Conservation (phyloP, 345 rosid genomes). For the Triadica sebifera region DNA sequence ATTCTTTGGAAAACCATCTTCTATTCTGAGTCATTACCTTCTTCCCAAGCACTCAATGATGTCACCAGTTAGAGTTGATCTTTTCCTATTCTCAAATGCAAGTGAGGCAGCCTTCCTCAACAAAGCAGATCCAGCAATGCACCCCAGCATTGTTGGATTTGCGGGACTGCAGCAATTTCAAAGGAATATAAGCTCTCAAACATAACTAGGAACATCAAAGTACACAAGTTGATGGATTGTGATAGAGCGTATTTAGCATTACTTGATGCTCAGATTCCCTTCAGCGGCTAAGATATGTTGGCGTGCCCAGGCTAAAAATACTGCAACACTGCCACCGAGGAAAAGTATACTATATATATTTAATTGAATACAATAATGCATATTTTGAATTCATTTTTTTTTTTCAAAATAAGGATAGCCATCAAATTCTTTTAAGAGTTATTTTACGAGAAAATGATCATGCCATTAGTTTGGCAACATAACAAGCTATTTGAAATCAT, state of each 20-base stretch:
- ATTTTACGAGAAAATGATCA: no score
- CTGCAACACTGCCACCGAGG: constrained; percentile 58
- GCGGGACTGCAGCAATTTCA: constrained; percentile 27
- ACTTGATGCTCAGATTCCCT: constrained; percentile 43
- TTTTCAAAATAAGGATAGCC: not conserved
- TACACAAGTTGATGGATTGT: not conserved
- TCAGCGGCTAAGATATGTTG: constrained; percentile 33
- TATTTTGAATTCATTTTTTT: not conserved
- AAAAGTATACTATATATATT: not conserved
- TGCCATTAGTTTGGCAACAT: no score
- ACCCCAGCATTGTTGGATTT: constrained; percentile 77
- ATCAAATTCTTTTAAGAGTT: no score
- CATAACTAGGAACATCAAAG: not conserved
- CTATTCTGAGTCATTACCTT: constrained; percentile 43
- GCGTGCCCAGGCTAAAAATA: constrained; percentile 86
- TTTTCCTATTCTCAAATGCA: constrained; percentile 61
- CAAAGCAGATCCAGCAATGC: constrained; percentile 85
- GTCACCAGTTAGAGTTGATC: constrained; percentile 83
- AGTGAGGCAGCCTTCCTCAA: constrained; percentile 81
- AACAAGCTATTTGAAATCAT: not conserved
- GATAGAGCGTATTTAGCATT: not conserved
- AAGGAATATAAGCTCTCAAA: not conserved
- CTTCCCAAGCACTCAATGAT: constrained; percentile 70
- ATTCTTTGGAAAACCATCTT: not conserved
- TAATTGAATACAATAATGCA: not conserved